Conservation (phyloP, 495 filamentous ascomycete species). For the Trypethelium eluteriae region DNA sequence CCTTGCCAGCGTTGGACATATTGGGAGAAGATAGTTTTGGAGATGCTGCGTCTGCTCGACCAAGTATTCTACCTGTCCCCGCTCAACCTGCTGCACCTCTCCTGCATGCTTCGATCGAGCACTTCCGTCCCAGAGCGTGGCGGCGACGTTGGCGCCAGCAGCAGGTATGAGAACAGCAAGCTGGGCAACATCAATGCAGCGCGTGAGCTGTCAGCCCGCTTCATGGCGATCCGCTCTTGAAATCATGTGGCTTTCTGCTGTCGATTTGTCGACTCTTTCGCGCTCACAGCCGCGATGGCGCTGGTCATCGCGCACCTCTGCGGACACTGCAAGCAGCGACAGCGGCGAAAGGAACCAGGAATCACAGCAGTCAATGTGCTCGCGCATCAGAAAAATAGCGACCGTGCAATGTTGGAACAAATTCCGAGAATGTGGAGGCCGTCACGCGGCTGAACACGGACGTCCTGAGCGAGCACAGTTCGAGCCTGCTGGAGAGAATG, state of each 20-base stretch:
- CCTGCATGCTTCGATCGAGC: constrained; percentile 17
- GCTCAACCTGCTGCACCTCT: constrained; percentile 16
- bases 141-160: not conserved
- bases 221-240: constrained; percentile 26
- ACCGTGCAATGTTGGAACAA: constrained; percentile 43
- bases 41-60: constrained; percentile 19
- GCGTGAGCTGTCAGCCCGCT: constrained; percentile 30
- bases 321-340: constrained; percentile 15
- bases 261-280: constrained; percentile 33
- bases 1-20: constrained; percentile 7
- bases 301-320: constrained; percentile 34
- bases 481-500: not conserved
- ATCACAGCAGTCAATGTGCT: constrained; percentile 23
- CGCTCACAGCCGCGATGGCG: constrained; percentile 32
- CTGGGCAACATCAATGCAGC: constrained; percentile 29
- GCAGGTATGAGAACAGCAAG: constrained; percentile 25
- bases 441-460: constrained; percentile 10
- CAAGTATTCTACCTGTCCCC: constrained; percentile 20
- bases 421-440: constrained; percentile 34
- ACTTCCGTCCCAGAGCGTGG: not conserved
- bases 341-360: constrained; percentile 5
- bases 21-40: constrained; percentile 17
- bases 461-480: constrained; percentile 19
- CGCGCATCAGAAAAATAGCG: constrained; percentile 38
- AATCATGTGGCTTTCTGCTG: constrained; percentile 24